Percentiles rank a stretch among this genome's conserved stretches.
These are phyloP conservation scores for Amesomyces nigricolor DNA, from an alignment of 2,329 filamentous ascomycete species.

Conservation along the genomic window DNA sequence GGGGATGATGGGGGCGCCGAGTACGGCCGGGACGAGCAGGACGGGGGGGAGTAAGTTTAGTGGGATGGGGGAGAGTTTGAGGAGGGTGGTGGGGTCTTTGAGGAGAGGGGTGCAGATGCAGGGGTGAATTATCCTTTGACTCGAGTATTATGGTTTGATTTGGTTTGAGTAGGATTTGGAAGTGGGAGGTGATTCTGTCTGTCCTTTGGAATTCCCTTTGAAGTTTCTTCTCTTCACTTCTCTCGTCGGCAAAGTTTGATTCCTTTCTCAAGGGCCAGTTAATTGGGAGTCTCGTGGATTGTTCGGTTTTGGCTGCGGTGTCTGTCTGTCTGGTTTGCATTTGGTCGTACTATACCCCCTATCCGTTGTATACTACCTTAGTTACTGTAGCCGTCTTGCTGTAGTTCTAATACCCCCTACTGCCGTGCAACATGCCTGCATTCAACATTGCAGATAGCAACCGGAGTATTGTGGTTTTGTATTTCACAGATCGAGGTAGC, in stretches of 20 bases:
- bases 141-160: no score
- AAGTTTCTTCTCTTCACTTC: background rate
- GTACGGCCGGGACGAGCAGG: background rate
- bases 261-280: background rate
- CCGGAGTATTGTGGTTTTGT: no score
- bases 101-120: background rate
- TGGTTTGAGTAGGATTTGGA: no score
- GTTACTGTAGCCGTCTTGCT: background rate
- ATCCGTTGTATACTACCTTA: conserved; percentile 3
- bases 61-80: conserved; percentile 7
- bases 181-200: no score
- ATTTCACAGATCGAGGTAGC: no score
- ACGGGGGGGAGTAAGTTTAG: conserved; percentile 5
- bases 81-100: conserved; percentile 14
- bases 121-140: no score
- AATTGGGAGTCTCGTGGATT: no score
- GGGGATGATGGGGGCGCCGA: background rate
- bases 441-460: background rate
- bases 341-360: conserved; percentile 8
- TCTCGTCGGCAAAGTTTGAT: background rate
- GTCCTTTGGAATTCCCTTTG: no score
- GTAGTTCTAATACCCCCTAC: conserved; percentile 7
- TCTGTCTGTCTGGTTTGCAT: background rate
- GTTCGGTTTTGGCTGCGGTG: background rate
- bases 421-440: background rate